Evolutionary conservation across 2,329 filamentous ascomycete species (phyloP).

Genomic region (Aspergillus luchuensis): DNA sequence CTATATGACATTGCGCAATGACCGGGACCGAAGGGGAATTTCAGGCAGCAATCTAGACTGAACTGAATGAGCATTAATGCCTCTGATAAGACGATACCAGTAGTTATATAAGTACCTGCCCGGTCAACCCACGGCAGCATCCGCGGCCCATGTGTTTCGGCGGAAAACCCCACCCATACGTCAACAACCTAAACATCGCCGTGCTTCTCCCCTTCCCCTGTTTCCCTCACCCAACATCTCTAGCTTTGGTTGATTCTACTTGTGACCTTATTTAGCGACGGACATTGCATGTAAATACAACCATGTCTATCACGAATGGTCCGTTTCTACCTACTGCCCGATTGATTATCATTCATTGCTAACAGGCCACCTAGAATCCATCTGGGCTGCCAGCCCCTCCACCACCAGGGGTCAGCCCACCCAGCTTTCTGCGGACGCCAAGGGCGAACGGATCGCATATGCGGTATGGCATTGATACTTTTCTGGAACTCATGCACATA

Average conservation of each 20-base stretch:
- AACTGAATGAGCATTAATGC: neutral
- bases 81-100: neutral
- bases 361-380: conserved; percentile 55
- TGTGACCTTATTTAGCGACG: conserved; percentile 10
- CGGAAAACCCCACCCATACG: conserved; percentile 8
- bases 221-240: neutral
- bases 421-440: conserved; percentile 81
- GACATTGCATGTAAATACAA: conserved; percentile 15
- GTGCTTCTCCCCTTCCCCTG: neutral
- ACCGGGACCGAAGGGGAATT: too few relatives aligned
- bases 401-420: conserved; percentile 86
- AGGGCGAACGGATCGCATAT: conserved; percentile 90
- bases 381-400: conserved; percentile 81
- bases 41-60: neutral
- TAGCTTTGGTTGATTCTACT: neutral
- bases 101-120: neutral
- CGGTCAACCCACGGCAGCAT: neutral
- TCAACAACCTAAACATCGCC: conserved; percentile 9
- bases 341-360: conserved; percentile 1
- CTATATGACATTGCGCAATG: neutral
- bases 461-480: conserved; percentile 59
- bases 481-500: neutral
- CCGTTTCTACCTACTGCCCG: neutral
- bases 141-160: neutral
- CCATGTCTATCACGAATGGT: conserved; percentile 52